Base-by-base conservation (phyloP, 2,329 filamentous ascomycete species). In the Dothistroma septosporum region DNA sequence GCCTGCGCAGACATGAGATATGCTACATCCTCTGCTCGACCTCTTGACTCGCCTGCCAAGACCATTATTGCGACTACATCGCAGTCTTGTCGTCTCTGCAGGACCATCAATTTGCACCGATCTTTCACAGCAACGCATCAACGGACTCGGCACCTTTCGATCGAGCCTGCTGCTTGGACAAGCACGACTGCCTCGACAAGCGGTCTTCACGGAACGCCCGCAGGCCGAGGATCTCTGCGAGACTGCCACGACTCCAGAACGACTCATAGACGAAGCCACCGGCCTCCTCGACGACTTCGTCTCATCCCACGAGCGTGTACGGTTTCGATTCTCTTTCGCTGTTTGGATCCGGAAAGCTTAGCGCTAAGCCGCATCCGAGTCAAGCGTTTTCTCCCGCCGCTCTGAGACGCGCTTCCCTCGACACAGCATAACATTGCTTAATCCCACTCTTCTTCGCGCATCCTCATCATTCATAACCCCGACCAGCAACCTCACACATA, bases 371-470 rank as follows among this genome's bases (percentile, higher is more conserved):
- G 55, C 35, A 49, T 55, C 48, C 33, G 47, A 50, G 32, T 32
- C 49, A 49, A 49, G 50, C 37, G 41, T 31, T 41, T 56, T 52
- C 46, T 58, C 48, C 53, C 56, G 21, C 24, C 41, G 6, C 14
- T 32, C 52, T 52, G 46, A 62, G 49, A 53, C 60, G 60, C 49
- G 46, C 47, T 62, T 62, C 54, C 57, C 55, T 53, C 56, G 44
- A 61, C 33, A 50, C 54, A 62, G 50, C 58, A 59, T 56, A 62
- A 46, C 56, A 61, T 57, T 22, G 28, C 50, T 35, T 33, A 61
- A 55, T 33, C 21, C 21, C 41, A 11, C 50, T 53, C 41, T 21
- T 46, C 41, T 53, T 50, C 49, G 31, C 53, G 56, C 60, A 48
- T 48, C 33, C 55, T 35, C 57, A 49, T 50, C 52, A 60, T 55